Evolutionary conservation across 176 grass and related monocot species (phyloP), one percentile per base, ranked within the genome.

Genomic region (Oryza nivara): DNA sequence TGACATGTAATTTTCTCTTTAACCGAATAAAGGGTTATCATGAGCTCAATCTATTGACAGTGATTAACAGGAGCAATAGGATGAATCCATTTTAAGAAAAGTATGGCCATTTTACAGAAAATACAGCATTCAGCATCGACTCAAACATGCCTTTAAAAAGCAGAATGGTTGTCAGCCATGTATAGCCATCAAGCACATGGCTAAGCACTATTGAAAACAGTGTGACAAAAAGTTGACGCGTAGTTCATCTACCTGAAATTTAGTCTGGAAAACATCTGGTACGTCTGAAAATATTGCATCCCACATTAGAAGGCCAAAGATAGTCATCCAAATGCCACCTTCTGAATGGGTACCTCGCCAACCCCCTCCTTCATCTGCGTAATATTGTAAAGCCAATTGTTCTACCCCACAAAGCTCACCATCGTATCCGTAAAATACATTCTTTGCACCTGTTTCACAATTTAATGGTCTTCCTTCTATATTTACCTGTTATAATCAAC

Each of bases 261-360:
- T 96, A 73, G 93, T 94, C 22, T 83, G 87, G 77, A 98, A 98
- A 32, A 95, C 96, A 82, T 98, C 87, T 3, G 68, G 84, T 17
- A 90, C 48, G 17, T 92, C 80, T 64, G 77, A 92, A 89, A 98
- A 98, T 80, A 98, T 90, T 73, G 88, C 89, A 47, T 95, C 96
- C 96, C 93, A 98, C 96, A 95, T 98, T 22, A 98, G 80, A 93
- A 98, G 87, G 48, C 92, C 91, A 90, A 95, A 98, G 63, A 98
- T 83, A 28, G 89, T 95, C 93, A 95, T 92, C 96, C 96, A 98
- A 85, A 98, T 90, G 30, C 91, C 89, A 80, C 91, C 91, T 90
- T 98, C 96, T 40, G 91, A 93, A 88, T 98, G 96, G 83, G 87
- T 82, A 78, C 96, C 96, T 80, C 65, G 86, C 96, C 96, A 98